A percentile compares a stretch with the other conserved stretches of the same genome.
Evolutionary conservation across 441 rosid species (phyloP).

Genomic region (Erodium moschatum): DNA sequence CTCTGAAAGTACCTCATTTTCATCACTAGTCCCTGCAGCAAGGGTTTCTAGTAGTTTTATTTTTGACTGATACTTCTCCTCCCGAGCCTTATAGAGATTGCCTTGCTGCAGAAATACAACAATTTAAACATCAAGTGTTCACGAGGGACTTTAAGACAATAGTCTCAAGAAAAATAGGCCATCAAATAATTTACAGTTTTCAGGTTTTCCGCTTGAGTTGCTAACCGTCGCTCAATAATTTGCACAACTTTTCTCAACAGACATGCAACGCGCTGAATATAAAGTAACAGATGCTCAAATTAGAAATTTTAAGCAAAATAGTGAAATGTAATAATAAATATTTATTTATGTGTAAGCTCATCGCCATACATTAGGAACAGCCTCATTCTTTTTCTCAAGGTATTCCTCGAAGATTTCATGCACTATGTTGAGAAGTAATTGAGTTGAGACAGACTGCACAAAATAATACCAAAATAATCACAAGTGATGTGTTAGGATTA

Average conservation of each 20-base stretch:
- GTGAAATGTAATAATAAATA: conserved; percentile 4
- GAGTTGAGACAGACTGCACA: conserved; percentile 63
- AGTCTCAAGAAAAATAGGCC: conserved; percentile 18
- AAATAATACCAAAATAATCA: conserved; percentile 16
- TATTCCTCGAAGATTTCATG: conserved; percentile 63
- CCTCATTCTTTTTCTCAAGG: conserved; percentile 56
- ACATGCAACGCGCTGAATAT: conserved; percentile 42
- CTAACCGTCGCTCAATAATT: conserved; percentile 63
- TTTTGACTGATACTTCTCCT: conserved; percentile 79
- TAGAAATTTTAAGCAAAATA: conserved; percentile 17
- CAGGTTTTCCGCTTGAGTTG: conserved; percentile 57
- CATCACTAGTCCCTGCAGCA: conserved; percentile 58
- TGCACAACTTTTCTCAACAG: conserved; percentile 55
- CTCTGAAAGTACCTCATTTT: conserved; percentile 50
- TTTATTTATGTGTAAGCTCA: conserved; percentile 19
- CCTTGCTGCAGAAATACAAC: conserved; percentile 58
- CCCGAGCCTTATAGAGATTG: conserved; percentile 62
- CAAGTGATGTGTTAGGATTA: not conserved
- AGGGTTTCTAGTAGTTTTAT: conserved; percentile 71
- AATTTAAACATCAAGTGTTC: conserved; percentile 23
- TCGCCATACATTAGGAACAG: conserved; percentile 58
- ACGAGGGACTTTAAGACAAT: conserved; percentile 15
- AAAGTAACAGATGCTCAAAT: conserved; percentile 16
- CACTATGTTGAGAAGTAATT: conserved; percentile 53
- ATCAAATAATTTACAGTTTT: conserved; percentile 48